Percentiles rank a stretch among this genome's conserved stretches.
Conservation (phyloP, 2,329 filamentous ascomycete genomes). For the Trichoderma endophyticum region DNA sequence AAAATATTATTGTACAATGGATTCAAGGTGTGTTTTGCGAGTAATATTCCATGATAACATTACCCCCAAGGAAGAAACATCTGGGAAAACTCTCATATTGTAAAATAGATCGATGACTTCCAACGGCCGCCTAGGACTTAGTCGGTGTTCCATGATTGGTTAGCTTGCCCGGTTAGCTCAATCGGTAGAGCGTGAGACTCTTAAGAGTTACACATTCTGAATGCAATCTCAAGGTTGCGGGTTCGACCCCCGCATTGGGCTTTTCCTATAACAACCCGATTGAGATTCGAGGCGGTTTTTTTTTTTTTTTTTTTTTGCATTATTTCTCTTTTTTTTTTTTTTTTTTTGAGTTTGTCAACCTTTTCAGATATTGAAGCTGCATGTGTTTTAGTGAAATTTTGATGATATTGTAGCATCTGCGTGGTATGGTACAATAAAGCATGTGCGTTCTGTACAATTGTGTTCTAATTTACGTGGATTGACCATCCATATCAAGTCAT, state of each 20-base stretch:
- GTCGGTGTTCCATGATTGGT: neutral
- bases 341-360: neutral
- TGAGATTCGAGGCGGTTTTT: neutral
- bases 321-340: neutral
- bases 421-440: too few species aligned
- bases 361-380: too few species aligned
- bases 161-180: constrained; percentile 37
- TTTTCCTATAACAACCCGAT: constrained; percentile 33
- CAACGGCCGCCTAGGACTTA: neutral
- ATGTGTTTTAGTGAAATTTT: neutral
- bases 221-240: constrained; percentile 52
- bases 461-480: too few species aligned
- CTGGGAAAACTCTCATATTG: neutral
- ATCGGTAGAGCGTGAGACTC: constrained; percentile 68
- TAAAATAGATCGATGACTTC: neutral
- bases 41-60: neutral
- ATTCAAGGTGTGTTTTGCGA: neutral
- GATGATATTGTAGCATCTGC: neutral
- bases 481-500: too few species aligned
- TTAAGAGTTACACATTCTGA: constrained; percentile 36
- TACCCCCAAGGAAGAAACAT: neutral
- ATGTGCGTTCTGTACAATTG: too few species aligned
- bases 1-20: neutral
- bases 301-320: neutral
- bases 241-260: constrained; percentile 49